phyloP scores from a whole-genome alignment of 2,329 filamentous ascomycete genomes.

The Thelonectria rubi region DNA sequence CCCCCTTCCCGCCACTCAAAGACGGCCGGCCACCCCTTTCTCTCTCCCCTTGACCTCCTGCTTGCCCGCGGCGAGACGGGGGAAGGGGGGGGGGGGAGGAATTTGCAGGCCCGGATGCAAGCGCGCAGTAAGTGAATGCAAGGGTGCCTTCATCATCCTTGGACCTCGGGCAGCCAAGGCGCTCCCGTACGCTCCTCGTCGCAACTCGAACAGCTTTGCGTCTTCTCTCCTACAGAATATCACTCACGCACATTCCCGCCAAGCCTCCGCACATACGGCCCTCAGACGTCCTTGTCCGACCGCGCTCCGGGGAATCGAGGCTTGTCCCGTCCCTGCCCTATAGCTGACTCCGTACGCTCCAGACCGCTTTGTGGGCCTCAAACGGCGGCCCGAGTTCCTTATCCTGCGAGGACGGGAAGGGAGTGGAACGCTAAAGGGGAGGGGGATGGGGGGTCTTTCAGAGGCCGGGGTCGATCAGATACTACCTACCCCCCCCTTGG shows the following conservation, averaged over 20 bases:
- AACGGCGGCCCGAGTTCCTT: slow-evolving; percentile 20
- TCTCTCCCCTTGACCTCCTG: slow-evolving; percentile 20
- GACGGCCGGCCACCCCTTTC: slow-evolving; percentile 5
- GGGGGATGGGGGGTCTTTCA: no score
- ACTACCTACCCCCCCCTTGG: neutral
- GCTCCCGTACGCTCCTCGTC: neutral
- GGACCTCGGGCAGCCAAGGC: neutral
- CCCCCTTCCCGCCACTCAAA: slow-evolving; percentile 7
- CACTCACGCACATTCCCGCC: neutral
- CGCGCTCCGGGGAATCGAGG: neutral
- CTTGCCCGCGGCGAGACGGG: slow-evolving; percentile 33
- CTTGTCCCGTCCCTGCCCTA: slow-evolving; percentile 11
- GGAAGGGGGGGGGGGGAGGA: no score
- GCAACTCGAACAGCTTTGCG: neutral
- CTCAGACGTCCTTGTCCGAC: neutral
- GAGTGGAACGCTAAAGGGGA: slow-evolving; percentile 18
- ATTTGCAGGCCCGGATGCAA: slow-evolving; percentile 21
- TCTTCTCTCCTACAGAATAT: neutral
- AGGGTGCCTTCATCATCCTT: slow-evolving; percentile 1
- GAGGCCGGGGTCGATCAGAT: slow-evolving; percentile 8
- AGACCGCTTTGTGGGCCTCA: slow-evolving; percentile 21
- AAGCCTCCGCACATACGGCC: neutral
- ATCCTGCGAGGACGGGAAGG: slow-evolving; percentile 25
- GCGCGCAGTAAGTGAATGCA: slow-evolving; percentile 18
- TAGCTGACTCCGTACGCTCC: neutral